These are phyloP conservation scores for Coffea humblotiana DNA, from an alignment of 305 asterid genomes.

Conservation along the genomic window DNA sequence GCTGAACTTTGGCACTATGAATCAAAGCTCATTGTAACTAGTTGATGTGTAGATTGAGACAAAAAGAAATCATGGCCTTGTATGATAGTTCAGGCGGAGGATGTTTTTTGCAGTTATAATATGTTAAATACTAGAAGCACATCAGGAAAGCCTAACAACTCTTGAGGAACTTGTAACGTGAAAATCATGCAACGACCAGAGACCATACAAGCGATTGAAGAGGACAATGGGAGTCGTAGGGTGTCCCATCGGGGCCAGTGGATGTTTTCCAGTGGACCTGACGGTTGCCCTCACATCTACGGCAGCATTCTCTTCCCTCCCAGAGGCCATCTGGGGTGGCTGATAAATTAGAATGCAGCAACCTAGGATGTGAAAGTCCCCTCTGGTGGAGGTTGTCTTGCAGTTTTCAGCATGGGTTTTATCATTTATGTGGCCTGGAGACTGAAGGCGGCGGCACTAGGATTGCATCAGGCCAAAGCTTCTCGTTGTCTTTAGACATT, in stretches of 20 bases:
- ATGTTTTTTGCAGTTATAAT: no score
- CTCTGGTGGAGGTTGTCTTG: conserved; percentile 22
- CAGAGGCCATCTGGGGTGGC: conserved; percentile 32
- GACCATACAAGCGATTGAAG: no score
- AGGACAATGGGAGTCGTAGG: not conserved
- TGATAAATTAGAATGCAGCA: not conserved
- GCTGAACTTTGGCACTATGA: no score
- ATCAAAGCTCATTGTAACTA: no score
- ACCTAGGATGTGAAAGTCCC: conserved; percentile 15
- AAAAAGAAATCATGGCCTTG: no score
- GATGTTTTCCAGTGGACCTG: conserved; percentile 1
- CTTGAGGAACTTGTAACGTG: no score
- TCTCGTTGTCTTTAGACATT: conserved; percentile 3
- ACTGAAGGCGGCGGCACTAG: conserved; percentile 1
- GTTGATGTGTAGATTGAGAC: no score
- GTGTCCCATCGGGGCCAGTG: conserved; percentile 21
- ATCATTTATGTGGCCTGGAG: conserved; percentile 20
- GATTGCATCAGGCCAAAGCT: conserved; percentile 16
- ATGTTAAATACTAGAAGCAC: no score
- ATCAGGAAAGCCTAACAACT: no score
- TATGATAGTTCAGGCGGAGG: no score
- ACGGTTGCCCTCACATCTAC: conserved; percentile 7
- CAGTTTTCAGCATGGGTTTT: conserved; percentile 22
- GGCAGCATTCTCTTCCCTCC: conserved; percentile 19
- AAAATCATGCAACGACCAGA: no score